Evolutionary conservation across 139 green algal species (phyloP).

Genomic region (Pycnococcus provasolii): DNA sequence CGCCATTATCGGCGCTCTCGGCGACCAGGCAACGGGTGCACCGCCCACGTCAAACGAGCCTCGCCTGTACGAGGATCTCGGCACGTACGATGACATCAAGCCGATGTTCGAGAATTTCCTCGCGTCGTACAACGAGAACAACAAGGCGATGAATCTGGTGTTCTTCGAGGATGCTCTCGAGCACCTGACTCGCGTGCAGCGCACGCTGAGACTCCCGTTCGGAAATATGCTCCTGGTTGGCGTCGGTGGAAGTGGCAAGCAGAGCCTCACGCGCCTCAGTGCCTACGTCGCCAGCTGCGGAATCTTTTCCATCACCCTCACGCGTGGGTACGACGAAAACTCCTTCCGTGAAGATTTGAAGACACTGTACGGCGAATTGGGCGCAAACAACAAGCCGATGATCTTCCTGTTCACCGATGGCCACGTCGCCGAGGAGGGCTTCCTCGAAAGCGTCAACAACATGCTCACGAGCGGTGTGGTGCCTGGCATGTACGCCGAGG

Average conservation of each 20-base stretch:
- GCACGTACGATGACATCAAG: constrained; percentile 52
- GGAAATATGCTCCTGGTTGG: constrained; percentile 54
- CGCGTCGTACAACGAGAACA: constrained; percentile 46
- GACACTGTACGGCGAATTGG: constrained; percentile 61
- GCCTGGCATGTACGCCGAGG: constrained; percentile 66
- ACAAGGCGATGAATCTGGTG: constrained; percentile 61
- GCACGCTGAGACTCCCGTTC: constrained; percentile 52
- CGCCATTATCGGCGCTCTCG: not conserved
- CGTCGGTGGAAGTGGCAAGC: constrained; percentile 48
- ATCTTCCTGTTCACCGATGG: constrained; percentile 77
- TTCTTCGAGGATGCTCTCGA: constrained; percentile 77
- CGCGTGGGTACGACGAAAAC: constrained; percentile 67
- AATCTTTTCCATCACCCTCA: constrained; percentile 78
- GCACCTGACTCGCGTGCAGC: constrained; percentile 63
- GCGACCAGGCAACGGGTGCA: not conserved
- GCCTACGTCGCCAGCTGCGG: constrained; percentile 52
- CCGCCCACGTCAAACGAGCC: not conserved
- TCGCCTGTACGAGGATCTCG: constrained; percentile 62
- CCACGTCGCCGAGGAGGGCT: constrained; percentile 70
- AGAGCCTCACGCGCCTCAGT: constrained; percentile 43
- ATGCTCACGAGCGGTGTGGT: constrained; percentile 78
- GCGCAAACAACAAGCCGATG: constrained; percentile 55
- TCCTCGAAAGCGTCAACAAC: constrained; percentile 81
- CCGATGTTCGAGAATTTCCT: constrained; percentile 55
- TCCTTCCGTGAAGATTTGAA: constrained; percentile 73